phyloP scores from a whole-genome alignment of 2,329 filamentous ascomycete genomes.

The Beauveria caledonica region DNA sequence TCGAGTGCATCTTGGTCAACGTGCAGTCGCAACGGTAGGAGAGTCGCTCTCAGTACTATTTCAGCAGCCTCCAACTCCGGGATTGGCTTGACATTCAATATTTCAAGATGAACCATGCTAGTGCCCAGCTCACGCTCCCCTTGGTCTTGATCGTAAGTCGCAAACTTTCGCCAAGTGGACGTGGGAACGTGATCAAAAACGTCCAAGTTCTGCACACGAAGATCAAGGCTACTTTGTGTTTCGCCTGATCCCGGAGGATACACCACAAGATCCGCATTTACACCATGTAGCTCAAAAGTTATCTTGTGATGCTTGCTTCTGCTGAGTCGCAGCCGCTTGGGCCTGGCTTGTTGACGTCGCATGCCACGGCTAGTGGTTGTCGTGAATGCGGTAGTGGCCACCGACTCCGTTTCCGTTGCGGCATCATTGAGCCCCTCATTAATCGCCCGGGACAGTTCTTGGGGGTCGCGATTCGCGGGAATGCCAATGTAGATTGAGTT shows the following conservation, averaged over 20 bases:
- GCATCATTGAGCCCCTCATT: slow-evolving; percentile 83
- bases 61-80: slow-evolving; percentile 80
- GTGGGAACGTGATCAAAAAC: slow-evolving; percentile 91
- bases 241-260: slow-evolving; percentile 72
- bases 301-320: slow-evolving; percentile 92
- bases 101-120: slow-evolving; percentile 83
- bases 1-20: slow-evolving; percentile 97
- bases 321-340: slow-evolving; percentile 63
- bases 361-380: slow-evolving; percentile 45
- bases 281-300: slow-evolving; percentile 81
- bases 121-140: slow-evolving; percentile 79
- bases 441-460: slow-evolving; percentile 73
- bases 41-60: slow-evolving; percentile 68
- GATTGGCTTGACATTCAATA: slow-evolving; percentile 81
- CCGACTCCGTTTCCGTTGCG: slow-evolving; percentile 80
- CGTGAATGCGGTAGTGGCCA: slow-evolving; percentile 67
- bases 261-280: slow-evolving; percentile 72
- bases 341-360: slow-evolving; percentile 32
- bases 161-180: slow-evolving; percentile 97
- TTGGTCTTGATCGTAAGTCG: slow-evolving; percentile 82
- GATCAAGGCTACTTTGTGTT: slow-evolving; percentile 78
- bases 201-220: slow-evolving; percentile 75
- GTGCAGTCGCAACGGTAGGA: slow-evolving; percentile 82
- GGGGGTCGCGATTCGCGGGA: slow-evolving; percentile 75
- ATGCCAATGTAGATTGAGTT: slow-evolving; percentile 98